Percentiles rank a stretch among this genome's conserved stretches.
phyloP scores from a whole-genome alignment of 495 filamentous ascomycete genomes.

The Trichoderma virens region DNA sequence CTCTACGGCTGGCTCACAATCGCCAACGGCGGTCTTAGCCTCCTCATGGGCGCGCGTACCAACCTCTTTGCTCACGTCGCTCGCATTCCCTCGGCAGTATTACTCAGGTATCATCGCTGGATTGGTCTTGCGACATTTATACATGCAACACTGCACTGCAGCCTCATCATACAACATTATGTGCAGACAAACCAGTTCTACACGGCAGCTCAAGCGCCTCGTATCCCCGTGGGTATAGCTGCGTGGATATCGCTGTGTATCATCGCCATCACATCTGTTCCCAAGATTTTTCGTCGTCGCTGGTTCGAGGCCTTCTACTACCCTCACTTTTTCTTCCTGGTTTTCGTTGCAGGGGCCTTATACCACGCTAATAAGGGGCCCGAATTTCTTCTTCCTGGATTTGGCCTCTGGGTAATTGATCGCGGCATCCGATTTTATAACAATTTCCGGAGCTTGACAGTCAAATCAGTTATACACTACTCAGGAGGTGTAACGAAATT shows the following conservation, averaged over 20 bases:
- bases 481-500: slow-evolving; percentile 17
- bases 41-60: slow-evolving; percentile 17
- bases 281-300: slow-evolving; percentile 9
- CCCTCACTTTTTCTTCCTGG: slow-evolving; percentile 17
- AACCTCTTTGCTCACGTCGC: slow-evolving; percentile 15
- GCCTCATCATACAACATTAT: slow-evolving; percentile 14
- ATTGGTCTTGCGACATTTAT: slow-evolving; percentile 14
- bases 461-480: slow-evolving; percentile 7
- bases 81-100: slow-evolving; percentile 12
- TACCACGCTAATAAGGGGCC: slow-evolving; percentile 14
- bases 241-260: slow-evolving; percentile 11
- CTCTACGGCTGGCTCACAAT: slow-evolving; percentile 18
- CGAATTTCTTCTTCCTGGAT: slow-evolving; percentile 18
- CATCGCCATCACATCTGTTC: slow-evolving; percentile 13
- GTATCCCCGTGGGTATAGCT: slow-evolving; percentile 15
- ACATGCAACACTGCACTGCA: slow-evolving; percentile 17
- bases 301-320: slow-evolving; percentile 20
- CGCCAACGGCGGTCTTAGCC: slow-evolving; percentile 16
- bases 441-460: slow-evolving; percentile 11
- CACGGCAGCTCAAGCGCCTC: not conserved
- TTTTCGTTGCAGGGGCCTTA: slow-evolving; percentile 15
- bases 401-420: slow-evolving; percentile 16
- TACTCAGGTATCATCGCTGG: slow-evolving; percentile 17
- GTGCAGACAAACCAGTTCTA: slow-evolving; percentile 14
- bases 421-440: slow-evolving; percentile 13